Percentiles rank a stretch among this genome's conserved stretches.
These are phyloP conservation scores for Hygrophoropsis aurantiaca DNA, from an alignment of 768 basidiomycete genomes.

Conservation along the genomic window DNA sequence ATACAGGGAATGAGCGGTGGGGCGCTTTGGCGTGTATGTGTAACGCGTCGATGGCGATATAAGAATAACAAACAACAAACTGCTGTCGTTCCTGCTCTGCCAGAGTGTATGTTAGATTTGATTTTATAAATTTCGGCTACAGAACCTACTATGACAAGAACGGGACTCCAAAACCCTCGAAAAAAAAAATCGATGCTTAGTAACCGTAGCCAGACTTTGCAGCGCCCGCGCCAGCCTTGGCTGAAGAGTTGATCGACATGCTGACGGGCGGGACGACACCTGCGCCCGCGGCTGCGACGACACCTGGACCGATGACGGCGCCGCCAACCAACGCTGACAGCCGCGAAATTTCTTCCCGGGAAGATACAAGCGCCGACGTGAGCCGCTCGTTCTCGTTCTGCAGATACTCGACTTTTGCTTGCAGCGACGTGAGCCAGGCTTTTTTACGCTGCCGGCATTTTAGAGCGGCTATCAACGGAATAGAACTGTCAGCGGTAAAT, in stretches of 20 bases:
- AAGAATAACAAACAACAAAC: too few species aligned
- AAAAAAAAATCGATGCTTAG: constrained; percentile 14
- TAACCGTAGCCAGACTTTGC: constrained; percentile 42
- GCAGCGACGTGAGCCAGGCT: constrained; percentile 91
- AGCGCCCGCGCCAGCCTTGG: constrained; percentile 31
- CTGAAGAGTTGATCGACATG: constrained; percentile 41
- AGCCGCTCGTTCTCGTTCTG: constrained; percentile 95
- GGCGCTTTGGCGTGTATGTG: too few species aligned
- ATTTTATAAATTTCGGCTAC: too few species aligned
- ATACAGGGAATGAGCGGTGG: too few species aligned
- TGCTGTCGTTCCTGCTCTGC: too few species aligned
- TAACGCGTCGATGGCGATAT: too few species aligned
- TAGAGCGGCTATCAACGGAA: constrained; percentile 69
- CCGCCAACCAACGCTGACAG: constrained; percentile 71
- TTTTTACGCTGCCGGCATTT: constrained; percentile 99
- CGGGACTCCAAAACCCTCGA: neutral
- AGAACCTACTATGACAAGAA: too few species aligned
- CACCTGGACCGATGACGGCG: constrained; percentile 50
- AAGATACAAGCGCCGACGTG: constrained; percentile 78
- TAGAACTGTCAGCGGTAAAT: constrained; percentile 3
- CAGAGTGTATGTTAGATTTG: too few species aligned
- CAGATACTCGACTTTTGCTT: constrained; percentile 91
- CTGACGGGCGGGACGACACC: constrained; percentile 34
- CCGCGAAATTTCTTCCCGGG: constrained; percentile 90
- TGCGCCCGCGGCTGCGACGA: constrained; percentile 25